Base-by-base conservation (phyloP, 305 asterid species). In the Ilex paraguariensis region DNA sequence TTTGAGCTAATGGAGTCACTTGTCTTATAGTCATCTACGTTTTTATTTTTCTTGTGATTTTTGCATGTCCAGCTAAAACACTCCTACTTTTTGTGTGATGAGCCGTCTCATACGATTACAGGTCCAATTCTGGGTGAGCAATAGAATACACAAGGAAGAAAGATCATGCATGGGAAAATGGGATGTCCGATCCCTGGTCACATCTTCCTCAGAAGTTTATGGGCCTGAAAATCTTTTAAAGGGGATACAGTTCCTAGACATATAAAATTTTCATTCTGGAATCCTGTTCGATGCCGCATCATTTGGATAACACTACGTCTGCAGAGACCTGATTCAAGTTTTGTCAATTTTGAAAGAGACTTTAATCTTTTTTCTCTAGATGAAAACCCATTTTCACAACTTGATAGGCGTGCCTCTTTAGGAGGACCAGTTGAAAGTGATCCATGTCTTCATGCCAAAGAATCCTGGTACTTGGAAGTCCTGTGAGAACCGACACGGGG, bases 121-220 rank as follows among this genome's bases (percentile, higher is more conserved):
- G 99, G 90, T 93, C 28, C 99, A 90, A 79, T 84, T 93, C 62
- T 93, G 97, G 99, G 94, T 82, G 28, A 79, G 99, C 83, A 78
- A 85, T 76, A 93, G 77, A 75, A 74, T 93, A 59, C 83, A 87
- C 66, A 84, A 70, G 84, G 97, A 88, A 68, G 95, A 86, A 75
- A 79, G 95, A 65, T 70, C 82, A 16, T 87, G 97, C 70, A 79
- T 91, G n/a, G 97, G 99, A 55, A 93, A 93, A 78, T 93, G 99
- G 97, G 96, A 93, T 80, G 67, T 93, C 66, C 82, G 75, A 51
- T 80, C 96, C 53, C 69, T 87, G 64, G 64, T 87, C 66, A 73
- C 78, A 49, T 82, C 98, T 72, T 83, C 97, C 56, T 76, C 93
- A 59, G 95, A 90, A 66, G 96, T 90, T 62, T 80, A 81, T 74